Evolutionary conservation across 352 stramenopile species (phyloP).

Genomic region (Globisporangium barbulae): DNA sequence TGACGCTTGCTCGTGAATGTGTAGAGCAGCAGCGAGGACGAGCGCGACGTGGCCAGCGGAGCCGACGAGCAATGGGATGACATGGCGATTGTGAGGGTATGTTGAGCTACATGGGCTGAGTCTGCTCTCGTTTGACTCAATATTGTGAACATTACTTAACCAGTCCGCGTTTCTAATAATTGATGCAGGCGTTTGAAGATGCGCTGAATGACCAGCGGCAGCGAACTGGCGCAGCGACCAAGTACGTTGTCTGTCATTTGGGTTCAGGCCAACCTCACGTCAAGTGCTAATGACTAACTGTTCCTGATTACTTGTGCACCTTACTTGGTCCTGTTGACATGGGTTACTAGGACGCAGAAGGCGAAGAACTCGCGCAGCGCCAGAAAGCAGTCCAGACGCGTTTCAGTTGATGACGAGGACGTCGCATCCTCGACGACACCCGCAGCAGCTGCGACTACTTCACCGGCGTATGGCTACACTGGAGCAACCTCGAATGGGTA

Average conservation of each 20-base stretch:
- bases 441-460: neutral
- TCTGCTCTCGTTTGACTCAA: neutral
- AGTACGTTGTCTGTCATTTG: conserved; percentile 2
- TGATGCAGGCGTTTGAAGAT: conserved; percentile 66
- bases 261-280: neutral
- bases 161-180: no score
- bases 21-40: conserved; percentile 46
- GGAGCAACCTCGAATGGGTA: neutral
- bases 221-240: neutral
- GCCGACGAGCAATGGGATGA: conserved; percentile 74
- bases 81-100: conserved; percentile 75
- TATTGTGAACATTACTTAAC: no score
- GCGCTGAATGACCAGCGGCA: conserved; percentile 46
- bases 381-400: conserved; percentile 24
- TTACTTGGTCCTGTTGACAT: neutral
- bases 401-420: conserved; percentile 23
- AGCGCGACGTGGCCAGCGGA: conserved; percentile 18
- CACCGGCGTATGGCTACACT: conserved; percentile 9
- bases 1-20: neutral
- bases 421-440: conserved; percentile 8
- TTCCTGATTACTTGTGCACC: neutral
- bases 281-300: neutral
- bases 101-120: neutral
- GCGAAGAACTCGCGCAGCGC: conserved; percentile 13
- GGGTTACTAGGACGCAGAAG: conserved; percentile 23